Evolutionary conservation across 306 rosid species (phyloP).

Genomic region (Sesbania bispinosa): DNA sequence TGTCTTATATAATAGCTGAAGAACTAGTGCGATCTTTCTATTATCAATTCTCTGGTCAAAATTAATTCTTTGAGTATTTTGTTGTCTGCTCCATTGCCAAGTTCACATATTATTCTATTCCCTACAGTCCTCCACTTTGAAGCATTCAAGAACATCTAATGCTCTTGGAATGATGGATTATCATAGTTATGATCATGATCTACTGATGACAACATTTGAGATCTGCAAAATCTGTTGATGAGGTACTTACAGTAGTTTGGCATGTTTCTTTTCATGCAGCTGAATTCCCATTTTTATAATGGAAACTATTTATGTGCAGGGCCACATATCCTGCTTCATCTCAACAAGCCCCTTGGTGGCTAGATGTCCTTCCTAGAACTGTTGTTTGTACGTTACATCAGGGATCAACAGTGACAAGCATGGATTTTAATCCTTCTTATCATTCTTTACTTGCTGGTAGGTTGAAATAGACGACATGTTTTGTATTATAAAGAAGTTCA

Average conservation of each 20-base stretch:
- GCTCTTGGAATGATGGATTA: constrained; percentile 48
- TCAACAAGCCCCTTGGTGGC: constrained; percentile 33
- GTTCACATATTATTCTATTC: constrained; percentile 2
- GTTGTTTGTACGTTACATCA: constrained; percentile 43
- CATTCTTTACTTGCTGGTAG: constrained; percentile 57
- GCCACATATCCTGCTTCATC: constrained; percentile 27
- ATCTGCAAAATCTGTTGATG: constrained; percentile 40
- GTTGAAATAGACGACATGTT: background rate
- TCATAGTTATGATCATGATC: constrained; percentile 38
- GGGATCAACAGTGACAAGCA: constrained; percentile 40
- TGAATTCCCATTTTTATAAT: background rate
- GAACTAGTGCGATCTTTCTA: background rate
- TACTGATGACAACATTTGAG: constrained; percentile 42
- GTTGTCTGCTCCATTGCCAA: background rate
- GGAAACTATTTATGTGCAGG: constrained; percentile 21
- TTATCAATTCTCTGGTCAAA: background rate
- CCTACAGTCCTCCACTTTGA: constrained; percentile 38
- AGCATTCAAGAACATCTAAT: constrained; percentile 44
- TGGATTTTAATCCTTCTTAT: constrained; percentile 60
- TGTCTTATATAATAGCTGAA: background rate
- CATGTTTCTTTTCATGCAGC: constrained; percentile 6
- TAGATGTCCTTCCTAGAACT: constrained; percentile 45
- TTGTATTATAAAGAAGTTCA: background rate
- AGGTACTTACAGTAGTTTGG: constrained; percentile 20
- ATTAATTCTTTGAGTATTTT: background rate